phyloP scores from a whole-genome alignment of 108 stramenopile genomes.

The Schizochytrium sp. region DNA sequence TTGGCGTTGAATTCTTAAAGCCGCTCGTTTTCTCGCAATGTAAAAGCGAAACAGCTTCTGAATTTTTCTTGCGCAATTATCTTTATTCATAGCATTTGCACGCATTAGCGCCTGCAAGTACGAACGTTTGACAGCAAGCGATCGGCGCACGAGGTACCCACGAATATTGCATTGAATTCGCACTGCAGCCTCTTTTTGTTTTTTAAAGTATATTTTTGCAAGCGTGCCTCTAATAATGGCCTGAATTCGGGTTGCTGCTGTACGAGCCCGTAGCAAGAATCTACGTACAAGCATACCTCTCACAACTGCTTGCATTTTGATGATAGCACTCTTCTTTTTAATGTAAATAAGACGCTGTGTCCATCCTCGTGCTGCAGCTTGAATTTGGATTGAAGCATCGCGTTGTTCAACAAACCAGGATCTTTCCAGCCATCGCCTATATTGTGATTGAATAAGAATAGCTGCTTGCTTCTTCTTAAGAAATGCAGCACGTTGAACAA shows the following conservation, averaged over 20 bases:
- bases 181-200: not conserved
- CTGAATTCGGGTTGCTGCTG: slow-evolving; percentile 15
- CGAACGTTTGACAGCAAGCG: no score
- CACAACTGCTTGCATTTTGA: not conserved
- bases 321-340: no score
- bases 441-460: not conserved
- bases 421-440: not conserved
- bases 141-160: not conserved
- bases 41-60: not conserved
- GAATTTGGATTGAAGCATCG: not conserved
- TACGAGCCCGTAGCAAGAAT: not conserved
- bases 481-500: not conserved
- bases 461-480: not conserved
- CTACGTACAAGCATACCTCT: not conserved
- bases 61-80: slow-evolving; percentile 3
- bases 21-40: not conserved
- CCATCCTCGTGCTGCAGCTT: not conserved
- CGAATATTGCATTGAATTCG: not conserved
- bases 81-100: no score
- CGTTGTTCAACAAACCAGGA: not conserved
- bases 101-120: no score
- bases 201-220: not conserved
- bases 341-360: not conserved
- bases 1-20: slow-evolving; percentile 14
- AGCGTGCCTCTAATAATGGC: not conserved